Evolutionary conservation across 805 yeast genomes (phyloP), one percentile per base, ranked within the genome.

Genomic region (Ogataea philodendri): DNA sequence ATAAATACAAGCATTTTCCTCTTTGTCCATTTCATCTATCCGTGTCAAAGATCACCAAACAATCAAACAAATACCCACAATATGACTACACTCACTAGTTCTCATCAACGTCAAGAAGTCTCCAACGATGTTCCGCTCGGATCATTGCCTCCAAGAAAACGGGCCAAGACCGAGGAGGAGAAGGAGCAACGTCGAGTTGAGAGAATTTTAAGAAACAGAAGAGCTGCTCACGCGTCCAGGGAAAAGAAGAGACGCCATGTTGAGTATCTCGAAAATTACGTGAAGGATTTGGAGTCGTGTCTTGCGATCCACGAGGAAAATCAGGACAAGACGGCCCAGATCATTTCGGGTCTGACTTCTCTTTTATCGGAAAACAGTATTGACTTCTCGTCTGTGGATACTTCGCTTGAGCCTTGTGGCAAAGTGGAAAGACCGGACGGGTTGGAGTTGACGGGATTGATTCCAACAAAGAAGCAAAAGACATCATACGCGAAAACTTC

Each of bases 211-310:
- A 76, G 98, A 59, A 90, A 90, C 63, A 77, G 97, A 55, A 83
- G 90, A 58, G 97, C 97, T 10, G 98, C 98, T 30, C 97, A 90
- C 60, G 95, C 96, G 35, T 85, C 96, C 18, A 76, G 98, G 48
- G 98, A 93, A 58, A 89, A 90, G 76, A 90, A 90, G 74, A 76
- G 97, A 58, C 77, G 80, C 56, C 95, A 90, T 57, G 82, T 93
- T 39, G 96, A 88, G 62, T 78, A 76, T 44, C 70, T 93, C 48
- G 97, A 90, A 62, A 60, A 67, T 23, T 76, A 74, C 46, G 78
- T 73, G 23, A 49, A 57, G 26, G 55, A 60, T 21, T 60, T 76
- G 48, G 77, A 70, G 43, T 19, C 29, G 17, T 35, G 46, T 15
- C 24, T 51, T 4, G 11, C 30, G 2, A 25, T 29, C 7, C 49